Conservation (phyloP, 306 rosid species). For the Trifolium pratense region DNA sequence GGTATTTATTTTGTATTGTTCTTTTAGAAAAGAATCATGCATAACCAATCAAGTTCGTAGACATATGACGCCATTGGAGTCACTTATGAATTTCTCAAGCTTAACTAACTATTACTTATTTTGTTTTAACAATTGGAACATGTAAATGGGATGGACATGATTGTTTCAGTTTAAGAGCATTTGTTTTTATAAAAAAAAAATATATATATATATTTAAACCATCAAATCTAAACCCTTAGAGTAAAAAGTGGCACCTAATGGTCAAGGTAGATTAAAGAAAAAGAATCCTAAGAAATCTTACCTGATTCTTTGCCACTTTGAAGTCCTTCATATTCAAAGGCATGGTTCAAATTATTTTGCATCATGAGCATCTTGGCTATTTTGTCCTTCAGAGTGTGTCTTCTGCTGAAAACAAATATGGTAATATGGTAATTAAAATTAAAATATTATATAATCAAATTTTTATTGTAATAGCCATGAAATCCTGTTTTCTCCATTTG, state of each 20-base stretch:
- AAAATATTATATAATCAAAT: constrained; percentile 1
- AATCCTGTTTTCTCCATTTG: constrained; percentile 68
- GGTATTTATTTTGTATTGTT: no score
- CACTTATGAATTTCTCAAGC: background rate
- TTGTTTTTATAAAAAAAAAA: background rate
- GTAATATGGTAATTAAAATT: no score
- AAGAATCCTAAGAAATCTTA: constrained; percentile 35
- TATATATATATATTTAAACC: background rate
- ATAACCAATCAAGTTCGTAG: no score
- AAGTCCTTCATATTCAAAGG: constrained; percentile 83
- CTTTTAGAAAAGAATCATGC: no score
- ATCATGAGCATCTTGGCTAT: constrained; percentile 1
- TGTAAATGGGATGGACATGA: background rate
- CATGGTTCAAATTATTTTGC: constrained; percentile 47
- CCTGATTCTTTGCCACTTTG: constrained; percentile 76
- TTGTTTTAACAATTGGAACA: background rate
- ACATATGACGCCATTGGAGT: no score
- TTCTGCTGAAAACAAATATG: constrained; percentile 44
- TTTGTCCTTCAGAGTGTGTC: constrained; percentile 47
- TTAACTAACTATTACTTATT: background rate
- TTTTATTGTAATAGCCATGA: constrained; percentile 46
- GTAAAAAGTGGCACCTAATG: background rate
- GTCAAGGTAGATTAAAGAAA: no score
- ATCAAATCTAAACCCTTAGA: background rate
- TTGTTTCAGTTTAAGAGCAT: background rate